Conservation (phyloP, 805 yeast species). For the Teunomyces aglyptinius region DNA sequence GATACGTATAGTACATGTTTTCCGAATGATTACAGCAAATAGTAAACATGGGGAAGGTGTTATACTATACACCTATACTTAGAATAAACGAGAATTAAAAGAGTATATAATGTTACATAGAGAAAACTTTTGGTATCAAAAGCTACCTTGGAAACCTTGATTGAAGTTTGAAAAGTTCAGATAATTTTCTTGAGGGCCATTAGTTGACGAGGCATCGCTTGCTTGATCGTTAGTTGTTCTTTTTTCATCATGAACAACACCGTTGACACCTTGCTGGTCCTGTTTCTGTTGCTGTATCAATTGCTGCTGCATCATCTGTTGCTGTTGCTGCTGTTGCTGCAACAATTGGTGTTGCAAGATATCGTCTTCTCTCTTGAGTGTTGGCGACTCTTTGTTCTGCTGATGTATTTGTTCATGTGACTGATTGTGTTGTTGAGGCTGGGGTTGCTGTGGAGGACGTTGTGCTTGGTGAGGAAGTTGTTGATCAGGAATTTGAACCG, state of each 20-base stretch:
- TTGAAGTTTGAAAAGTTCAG: conserved; percentile 8
- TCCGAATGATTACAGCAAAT: no score
- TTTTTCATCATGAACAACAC: background rate
- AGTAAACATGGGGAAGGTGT: background rate
- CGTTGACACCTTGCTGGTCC: background rate
- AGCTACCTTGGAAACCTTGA: conserved; percentile 10
- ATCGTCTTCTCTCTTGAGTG: conserved; percentile 1
- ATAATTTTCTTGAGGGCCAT: background rate
- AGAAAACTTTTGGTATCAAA: conserved; percentile 1
- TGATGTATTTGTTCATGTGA: conserved; percentile 1
- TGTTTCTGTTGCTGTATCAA: conserved; percentile 7
- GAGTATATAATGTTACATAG: conserved; percentile 1
- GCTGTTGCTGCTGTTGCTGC: conserved; percentile 7
- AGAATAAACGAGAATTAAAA: conserved; percentile 2
- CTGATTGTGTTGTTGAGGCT: conserved; percentile 10
- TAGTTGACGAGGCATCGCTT: background rate
- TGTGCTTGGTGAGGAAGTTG: conserved; percentile 10
- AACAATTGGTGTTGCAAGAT: conserved; percentile 5
- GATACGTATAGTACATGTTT: no score
- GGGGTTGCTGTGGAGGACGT: conserved; percentile 5
- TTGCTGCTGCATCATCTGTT: conserved; percentile 9
- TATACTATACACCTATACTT: background rate
- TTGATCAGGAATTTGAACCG: background rate
- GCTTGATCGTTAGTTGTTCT: background rate
- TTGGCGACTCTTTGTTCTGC: conserved; percentile 1